Evolutionary conservation across 768 basidiomycete genomes (phyloP).

Genomic region (Mycena rosella): DNA sequence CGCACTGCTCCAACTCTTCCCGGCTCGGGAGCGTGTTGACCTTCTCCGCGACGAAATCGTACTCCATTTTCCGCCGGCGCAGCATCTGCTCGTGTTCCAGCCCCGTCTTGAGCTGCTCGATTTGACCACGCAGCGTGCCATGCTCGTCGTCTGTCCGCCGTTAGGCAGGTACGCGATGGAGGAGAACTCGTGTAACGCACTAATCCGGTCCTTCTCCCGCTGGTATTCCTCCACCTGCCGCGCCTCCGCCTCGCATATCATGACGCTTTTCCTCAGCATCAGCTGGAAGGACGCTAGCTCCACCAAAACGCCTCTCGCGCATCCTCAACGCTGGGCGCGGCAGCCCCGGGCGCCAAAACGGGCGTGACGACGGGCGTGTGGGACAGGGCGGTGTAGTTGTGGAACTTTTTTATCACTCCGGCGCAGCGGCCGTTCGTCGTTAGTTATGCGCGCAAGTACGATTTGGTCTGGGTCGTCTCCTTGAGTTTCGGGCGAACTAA

Average conservation of each 20-base stretch:
- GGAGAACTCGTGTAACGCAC: conserved; percentile 55
- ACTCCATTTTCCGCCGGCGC: conserved; percentile 86
- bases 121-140: conserved; percentile 73
- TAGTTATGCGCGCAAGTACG: conserved; percentile 83
- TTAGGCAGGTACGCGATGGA: conserved; percentile 6
- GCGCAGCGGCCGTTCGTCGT: conserved; percentile 84
- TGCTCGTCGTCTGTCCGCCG: conserved; percentile 74
- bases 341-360: conserved; percentile 42
- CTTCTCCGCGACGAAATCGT: conserved; percentile 86
- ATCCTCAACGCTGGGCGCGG: conserved; percentile 64
- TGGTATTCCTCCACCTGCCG: conserved; percentile 90
- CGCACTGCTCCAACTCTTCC: conserved; percentile 83
- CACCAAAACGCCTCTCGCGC: conserved; percentile 83
- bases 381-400: conserved; percentile 73
- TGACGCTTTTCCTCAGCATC: conserved; percentile 79
- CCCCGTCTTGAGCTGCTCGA: conserved; percentile 80
- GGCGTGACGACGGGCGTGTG: conserved; percentile 59
- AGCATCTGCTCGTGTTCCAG: conserved; percentile 85
- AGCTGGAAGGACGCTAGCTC: conserved; percentile 85
- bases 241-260: conserved; percentile 89
- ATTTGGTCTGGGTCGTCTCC: conserved; percentile 70
- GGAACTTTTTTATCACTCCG: conserved; percentile 87
- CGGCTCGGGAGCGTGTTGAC: conserved; percentile 82
- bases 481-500: not conserved
- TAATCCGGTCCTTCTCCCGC: conserved; percentile 76